Evolutionary conservation across 225 moss, liverwort and hornwort genomes (phyloP), one percentile per base, ranked within the genome.

Genomic region (Pseudoscleropodium purum): DNA sequence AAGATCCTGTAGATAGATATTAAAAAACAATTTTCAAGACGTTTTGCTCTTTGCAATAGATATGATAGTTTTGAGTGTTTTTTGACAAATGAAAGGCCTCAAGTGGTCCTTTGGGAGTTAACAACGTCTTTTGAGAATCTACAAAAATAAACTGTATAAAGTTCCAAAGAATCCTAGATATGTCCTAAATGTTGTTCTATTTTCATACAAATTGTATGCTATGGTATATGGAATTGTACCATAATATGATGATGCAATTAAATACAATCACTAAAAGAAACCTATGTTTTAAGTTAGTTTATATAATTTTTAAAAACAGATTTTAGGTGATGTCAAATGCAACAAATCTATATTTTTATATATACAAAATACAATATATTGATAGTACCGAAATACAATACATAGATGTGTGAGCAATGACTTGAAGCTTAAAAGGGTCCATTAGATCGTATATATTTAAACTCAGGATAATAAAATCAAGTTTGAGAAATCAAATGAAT

Each of bases 1-100:
- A 37, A 2, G 6, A 21, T 68, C 13, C 0, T 69, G 2, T 7
- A 0, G 2, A 69, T n/a, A 7, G 5, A 21, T 69, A n/a, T n/a
- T 0, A 13, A n/a, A 24, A 37, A 37, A 12, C 1, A 37, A 67
- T 19, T 37, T 37, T 68, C 2, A 13, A 69, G 23, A n/a, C 23
- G 13, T 68, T n/a, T 69, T 23, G 7, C 7, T 24, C 11, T 68
- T 69, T 4, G 2, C n/a, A 69, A 23, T 69, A 13, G 23, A 69
- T 7, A 2, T 69, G 13, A 1, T 6, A 12, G 0, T 37, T 68
- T 68, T 37, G 20, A 36, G 0, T n/a, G 6, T 37, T 37, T 68
- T 18, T 68, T 68, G 20, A 21, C 1, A 5, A 68, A n/a, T n/a
- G 21, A 11, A 6, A 21, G 21, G 2, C 37, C 69, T 69, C n/a